These are phyloP conservation scores for Gloeopeniophorella convolvens DNA, from an alignment of 768 basidiomycete species.

Conservation along the genomic window DNA sequence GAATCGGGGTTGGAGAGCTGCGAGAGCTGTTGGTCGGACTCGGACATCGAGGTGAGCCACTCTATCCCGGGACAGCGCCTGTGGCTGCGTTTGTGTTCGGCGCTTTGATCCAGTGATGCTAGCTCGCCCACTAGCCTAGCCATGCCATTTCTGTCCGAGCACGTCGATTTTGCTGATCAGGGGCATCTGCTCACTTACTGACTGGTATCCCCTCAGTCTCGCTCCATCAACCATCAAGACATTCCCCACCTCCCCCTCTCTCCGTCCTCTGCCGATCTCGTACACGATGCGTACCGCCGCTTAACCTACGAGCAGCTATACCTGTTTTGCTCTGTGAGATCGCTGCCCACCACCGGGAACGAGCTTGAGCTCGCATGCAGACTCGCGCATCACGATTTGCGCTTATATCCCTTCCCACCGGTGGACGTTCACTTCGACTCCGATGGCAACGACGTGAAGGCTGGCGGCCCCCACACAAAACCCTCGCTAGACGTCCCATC, in stretches of 20 bases:
- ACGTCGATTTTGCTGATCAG: too few species aligned
- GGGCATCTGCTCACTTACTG: background rate
- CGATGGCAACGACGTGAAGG: conserved; percentile 1
- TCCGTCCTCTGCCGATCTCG: conserved; percentile 32
- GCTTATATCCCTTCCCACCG: conserved; percentile 58
- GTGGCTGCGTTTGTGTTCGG: too few species aligned
- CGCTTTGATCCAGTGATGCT: too few species aligned
- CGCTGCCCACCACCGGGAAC: conserved; percentile 57
- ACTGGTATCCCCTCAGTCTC: background rate
- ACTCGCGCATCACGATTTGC: conserved; percentile 68
- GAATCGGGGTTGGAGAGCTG: conserved; percentile 4
- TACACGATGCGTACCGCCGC: conserved; percentile 63
- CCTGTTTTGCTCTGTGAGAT: conserved; percentile 69
- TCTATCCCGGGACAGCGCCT: too few species aligned
- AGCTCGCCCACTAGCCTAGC: too few species aligned
- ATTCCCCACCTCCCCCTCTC: background rate
- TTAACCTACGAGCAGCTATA: conserved; percentile 61
- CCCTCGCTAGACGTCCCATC: background rate
- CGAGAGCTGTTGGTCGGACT: conserved; percentile 7
- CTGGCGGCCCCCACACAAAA: background rate
- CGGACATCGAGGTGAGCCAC: conserved; percentile 10
- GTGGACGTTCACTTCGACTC: conserved; percentile 21
- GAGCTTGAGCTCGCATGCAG: conserved; percentile 61
- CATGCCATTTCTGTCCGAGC: too few species aligned
- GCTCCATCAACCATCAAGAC: background rate